Evolutionary conservation across 73 alveolate genomes (phyloP), one percentile per base, ranked within the genome.

Genomic region (Paramecium tetraurelia): DNA sequence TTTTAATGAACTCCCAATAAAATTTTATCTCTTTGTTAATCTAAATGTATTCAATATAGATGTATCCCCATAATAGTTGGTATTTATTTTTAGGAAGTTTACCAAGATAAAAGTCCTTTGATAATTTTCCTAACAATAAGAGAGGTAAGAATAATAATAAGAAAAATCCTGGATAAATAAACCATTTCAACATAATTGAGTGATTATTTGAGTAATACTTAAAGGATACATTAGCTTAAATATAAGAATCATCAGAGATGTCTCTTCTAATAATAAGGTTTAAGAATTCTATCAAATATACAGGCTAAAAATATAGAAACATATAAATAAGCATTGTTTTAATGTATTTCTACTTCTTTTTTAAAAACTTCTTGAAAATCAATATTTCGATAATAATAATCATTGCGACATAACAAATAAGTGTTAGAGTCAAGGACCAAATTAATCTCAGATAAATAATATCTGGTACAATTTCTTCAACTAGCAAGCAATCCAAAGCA

Each of bases 191-290:
- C 29, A 16, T 2, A 4, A 40, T 40, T 40, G 22, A 0, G n/a
- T 80, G 90, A 7, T 3, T 44, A 1, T 14, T 2, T 11, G 90
- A 44, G 10, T 80, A 58, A 44, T 80, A 80, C 0, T 10, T 5
- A 48, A 44, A 80, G 12, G 76, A 20, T 40, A 80, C 90, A 80
- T 80, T 80, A 6, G 90, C 90, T 46, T 43, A 20, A 80, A 80
- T 43, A 7, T 27, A 80, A 8, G 48, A 3, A 22, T 31, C 35
- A 4, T 72, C 90, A 4, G 76, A 8, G 3, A 80, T 80, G 3
- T n/a, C 14, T 80, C 90, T 80, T 8, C 35, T 20, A 41, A 58
- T 16, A 7, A 80, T 18, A 18, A 80, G 90, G 11, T 21, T 22
- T 35, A n/a, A 3, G 21, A 80, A 80, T 80, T 48, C 75, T 11